Evolutionary conservation across 495 filamentous ascomycete species (phyloP), one percentile per base, ranked within the genome.

Genomic region (Neurospora tetraspora): DNA sequence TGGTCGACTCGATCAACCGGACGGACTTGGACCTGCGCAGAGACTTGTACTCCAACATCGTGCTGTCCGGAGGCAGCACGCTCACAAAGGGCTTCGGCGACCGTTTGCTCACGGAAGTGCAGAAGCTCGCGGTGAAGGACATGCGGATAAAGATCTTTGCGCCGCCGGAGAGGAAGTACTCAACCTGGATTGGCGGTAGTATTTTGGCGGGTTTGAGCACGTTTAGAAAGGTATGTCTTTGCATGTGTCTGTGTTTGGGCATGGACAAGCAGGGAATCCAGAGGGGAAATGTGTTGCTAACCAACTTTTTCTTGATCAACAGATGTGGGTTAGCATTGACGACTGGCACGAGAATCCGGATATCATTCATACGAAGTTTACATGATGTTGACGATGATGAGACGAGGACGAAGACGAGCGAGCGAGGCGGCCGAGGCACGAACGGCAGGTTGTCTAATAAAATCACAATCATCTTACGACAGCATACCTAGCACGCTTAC

Each of bases 341-440:
- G 96, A 98, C 83, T 99, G 95, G 94, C 96, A 99, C 78, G 96
- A 99, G 86, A 95, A 99, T 81, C 96, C 96, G 6, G 95, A 99
- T 75, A 93, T 98, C 74, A 98, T 99, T 80, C 94, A 98, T 83
- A 96, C 93, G 75, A 98, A 97, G 83, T 97, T 98, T 79, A 93
- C 92, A 73, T 98, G 83, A 81, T 36, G n/a, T 38, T 16, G 11
- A 37, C 9, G 37, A 23, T 27, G 38, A 34, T 23, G 23, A 18
- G 53, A 14, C 14, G 14, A 31, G 53, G 27, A 34, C 1, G 27
- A 65, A 27, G 14, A 34, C 2, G 6, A 61, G 27, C 27, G 53
- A 61, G 53, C 53, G 53, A 31, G 47, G 12, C 23, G 12, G 34
- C 34, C 34, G 47, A 61, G 11, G 47, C 47, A 61, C 4, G 53